Evolutionary conservation across 495 filamentous ascomycete species (phyloP), one percentile per base, ranked within the genome.

Genomic region (Penicillium roqueforti): DNA sequence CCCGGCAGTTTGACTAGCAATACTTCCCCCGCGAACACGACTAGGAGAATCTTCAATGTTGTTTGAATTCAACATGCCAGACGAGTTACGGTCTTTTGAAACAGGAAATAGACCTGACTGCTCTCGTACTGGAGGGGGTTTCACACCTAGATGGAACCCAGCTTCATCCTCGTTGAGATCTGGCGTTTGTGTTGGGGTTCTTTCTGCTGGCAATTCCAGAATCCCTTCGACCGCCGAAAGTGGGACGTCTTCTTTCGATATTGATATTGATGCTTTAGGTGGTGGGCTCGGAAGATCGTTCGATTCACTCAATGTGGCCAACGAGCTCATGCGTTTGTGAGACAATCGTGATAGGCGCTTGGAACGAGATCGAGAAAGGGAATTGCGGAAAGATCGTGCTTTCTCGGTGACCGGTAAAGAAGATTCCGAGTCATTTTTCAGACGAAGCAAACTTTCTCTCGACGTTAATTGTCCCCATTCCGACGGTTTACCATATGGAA

Each of bases 381-480:
- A 72, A 37, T 66, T 57, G 36, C 66, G 65, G n/a, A 68, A 25
- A 11, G 65, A 66, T 29, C 64, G 60, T 11, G 63, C 59, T 46
- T 68, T 69, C 29, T 70, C 62, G 8, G 58, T 43, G 5, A 70
- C 23, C 11, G 62, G 45, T 28, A 68, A 66, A 1, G 59, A 58
- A 4, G 63, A 52, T 25, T 76, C 68, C 2, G 68, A 63, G 14
- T 54, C 58, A 7, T 38, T 49, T 7, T 59, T 54, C 4, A 59
- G 45, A n/a, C 50, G 57, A 16, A 61, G 31, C 6, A 78, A 54
- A 49, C 61, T 69, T 28, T 78, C 74, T 9, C 67, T 61, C 9
- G 76, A 79, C 11, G 69, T 53, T n/a, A 76, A 46, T 38, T 74
- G 61, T 14, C 72, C 74, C 67, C 74, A 79, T 70, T 72, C 73